These are phyloP conservation scores for Candida smagusa DNA, from an alignment of 1,139 yeast genomes.

Conservation along the genomic window DNA sequence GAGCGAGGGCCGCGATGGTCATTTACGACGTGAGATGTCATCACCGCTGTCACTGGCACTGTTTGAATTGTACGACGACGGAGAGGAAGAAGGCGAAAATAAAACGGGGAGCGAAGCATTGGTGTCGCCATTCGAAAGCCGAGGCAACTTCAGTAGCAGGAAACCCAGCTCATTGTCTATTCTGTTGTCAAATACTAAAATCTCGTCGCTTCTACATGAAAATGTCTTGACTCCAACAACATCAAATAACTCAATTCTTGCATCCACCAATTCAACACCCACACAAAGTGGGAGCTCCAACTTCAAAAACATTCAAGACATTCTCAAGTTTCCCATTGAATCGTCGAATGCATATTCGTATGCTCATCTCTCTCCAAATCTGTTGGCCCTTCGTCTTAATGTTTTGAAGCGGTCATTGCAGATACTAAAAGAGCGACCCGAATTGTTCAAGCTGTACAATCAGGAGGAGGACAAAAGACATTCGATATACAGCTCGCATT, in stretches of 20 bases:
- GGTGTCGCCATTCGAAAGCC: background rate
- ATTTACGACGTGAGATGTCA: background rate
- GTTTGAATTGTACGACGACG: constrained; percentile 14
- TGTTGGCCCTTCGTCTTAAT: constrained; percentile 70
- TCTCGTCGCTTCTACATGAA: background rate
- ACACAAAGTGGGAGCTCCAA: constrained; percentile 1
- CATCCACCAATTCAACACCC: background rate
- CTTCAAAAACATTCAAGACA: constrained; percentile 23
- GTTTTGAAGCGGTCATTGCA: constrained; percentile 75
- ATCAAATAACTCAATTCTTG: constrained; percentile 7
- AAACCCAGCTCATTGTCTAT: too few species aligned
- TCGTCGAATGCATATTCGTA: constrained; percentile 84
- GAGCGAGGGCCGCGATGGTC: background rate
- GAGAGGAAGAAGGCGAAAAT: constrained; percentile 6
- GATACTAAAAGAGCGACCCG: constrained; percentile 63
- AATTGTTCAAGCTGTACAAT: constrained; percentile 34
- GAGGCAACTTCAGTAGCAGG: too few species aligned
- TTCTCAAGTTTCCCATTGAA: constrained; percentile 66
- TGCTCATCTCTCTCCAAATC: constrained; percentile 77
- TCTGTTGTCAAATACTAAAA: background rate
- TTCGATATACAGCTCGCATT: constrained; percentile 9
- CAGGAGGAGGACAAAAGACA: constrained; percentile 5
- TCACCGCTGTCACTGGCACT: constrained; percentile 8
- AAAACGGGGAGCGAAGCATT: background rate
- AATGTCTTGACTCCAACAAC: constrained; percentile 12